phyloP scores from a whole-genome alignment of 208 protist genomes.

The Acanthamoeba sp. region DNA sequence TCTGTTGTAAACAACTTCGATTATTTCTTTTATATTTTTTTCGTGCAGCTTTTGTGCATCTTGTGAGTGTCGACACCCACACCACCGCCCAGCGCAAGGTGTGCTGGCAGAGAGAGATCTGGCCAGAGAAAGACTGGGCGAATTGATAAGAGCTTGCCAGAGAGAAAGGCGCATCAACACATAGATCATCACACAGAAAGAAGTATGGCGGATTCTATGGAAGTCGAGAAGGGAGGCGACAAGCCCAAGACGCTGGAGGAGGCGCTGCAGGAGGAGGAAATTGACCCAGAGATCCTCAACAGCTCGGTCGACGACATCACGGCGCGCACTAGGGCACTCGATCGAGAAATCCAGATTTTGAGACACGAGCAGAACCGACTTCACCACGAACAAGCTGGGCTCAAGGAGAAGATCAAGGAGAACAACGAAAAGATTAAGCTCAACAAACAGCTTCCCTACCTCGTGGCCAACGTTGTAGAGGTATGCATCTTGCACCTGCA shows the following conservation, averaged over 20 bases:
- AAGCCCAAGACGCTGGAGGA: constrained; percentile 76
- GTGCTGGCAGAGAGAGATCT: neutral
- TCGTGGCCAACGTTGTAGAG: constrained; percentile 96
- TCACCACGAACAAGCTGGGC: constrained; percentile 88
- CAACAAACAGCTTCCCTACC: constrained; percentile 95
- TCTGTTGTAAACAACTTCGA: neutral
- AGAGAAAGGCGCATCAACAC: neutral
- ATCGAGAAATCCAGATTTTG: constrained; percentile 90
- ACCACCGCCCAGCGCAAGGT: neutral
- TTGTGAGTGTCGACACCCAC: neutral
- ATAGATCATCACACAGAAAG: neutral
- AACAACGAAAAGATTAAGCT: constrained; percentile 96
- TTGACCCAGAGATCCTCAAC: constrained; percentile 67
- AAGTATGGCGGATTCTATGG: constrained; percentile 48
- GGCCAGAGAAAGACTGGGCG: neutral
- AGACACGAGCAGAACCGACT: constrained; percentile 85
- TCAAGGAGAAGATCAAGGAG: constrained; percentile 89
- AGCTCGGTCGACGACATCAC: constrained; percentile 86
- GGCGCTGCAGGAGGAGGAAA: constrained; percentile 66
- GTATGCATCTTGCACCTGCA: constrained; percentile 76
- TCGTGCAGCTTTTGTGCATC: neutral
- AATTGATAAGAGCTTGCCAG: neutral
- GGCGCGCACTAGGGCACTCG: constrained; percentile 87
- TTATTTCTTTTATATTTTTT: neutral
- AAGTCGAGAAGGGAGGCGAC: constrained; percentile 46